Conservation (phyloP, 1,284 basidiomycete species). For the Hypsizygus ulmarius region DNA sequence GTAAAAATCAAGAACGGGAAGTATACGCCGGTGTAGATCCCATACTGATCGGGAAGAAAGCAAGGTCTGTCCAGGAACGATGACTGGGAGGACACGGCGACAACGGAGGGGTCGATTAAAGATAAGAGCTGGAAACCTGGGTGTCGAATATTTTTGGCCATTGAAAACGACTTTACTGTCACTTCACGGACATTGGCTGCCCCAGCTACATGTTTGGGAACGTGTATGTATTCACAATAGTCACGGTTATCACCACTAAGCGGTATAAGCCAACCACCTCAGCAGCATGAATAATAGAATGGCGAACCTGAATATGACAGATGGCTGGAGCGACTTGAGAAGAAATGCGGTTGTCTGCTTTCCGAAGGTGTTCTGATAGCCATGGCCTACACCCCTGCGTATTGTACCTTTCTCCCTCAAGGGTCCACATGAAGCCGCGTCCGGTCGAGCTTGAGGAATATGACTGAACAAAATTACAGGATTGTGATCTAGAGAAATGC, state of each 20-base stretch:
- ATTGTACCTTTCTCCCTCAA: slow-evolving; percentile 73
- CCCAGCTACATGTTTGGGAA: slow-evolving; percentile 21
- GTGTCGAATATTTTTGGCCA: slow-evolving; percentile 66
- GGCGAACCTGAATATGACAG: slow-evolving; percentile 66
- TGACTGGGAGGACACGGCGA: slow-evolving; percentile 29
- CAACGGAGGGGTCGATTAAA: slow-evolving; percentile 45
- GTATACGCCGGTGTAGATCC: slow-evolving; percentile 61
- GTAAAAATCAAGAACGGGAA: slow-evolving; percentile 47
- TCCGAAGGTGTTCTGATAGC: slow-evolving; percentile 81
- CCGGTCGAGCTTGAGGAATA: slow-evolving; percentile 77
- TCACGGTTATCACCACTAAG: slow-evolving; percentile 85
- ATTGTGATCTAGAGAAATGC: slow-evolving; percentile 27
- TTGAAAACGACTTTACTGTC: slow-evolving; percentile 81
- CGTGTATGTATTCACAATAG: slow-evolving; percentile 76
- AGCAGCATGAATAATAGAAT: not conserved
- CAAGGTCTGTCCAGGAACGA: slow-evolving; percentile 57
- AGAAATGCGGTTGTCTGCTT: slow-evolving; percentile 72
- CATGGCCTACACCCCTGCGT: slow-evolving; percentile 69
- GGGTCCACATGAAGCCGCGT: slow-evolving; percentile 70
- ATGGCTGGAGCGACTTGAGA: slow-evolving; percentile 62
- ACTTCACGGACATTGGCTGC: slow-evolving; percentile 51
- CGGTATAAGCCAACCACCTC: not conserved
- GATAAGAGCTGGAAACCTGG: slow-evolving; percentile 86
- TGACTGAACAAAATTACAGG: slow-evolving; percentile 76
- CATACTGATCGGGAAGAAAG: slow-evolving; percentile 65